Base-by-base conservation (phyloP, 1,139 yeast species). In the Debaryomyces udenii region DNA sequence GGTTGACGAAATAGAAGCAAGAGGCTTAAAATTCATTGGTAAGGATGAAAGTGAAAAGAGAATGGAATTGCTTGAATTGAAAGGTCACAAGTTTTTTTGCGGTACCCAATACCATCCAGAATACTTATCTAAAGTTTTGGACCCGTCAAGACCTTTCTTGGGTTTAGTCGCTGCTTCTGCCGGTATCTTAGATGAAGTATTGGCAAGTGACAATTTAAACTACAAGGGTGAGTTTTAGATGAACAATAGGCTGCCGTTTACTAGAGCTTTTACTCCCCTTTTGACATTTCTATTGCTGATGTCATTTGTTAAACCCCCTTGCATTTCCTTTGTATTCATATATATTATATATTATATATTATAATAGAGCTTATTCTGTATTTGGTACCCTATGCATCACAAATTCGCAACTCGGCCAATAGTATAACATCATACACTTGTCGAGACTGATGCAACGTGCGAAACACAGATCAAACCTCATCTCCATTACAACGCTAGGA, bases 41-140 rank as follows among this genome's bases (percentile, higher is more conserved):
- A 88, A 84, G 66, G 99, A 93, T 66, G 97, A 91, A 61, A 66
- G 81, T 38, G 89, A 85, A 50, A 79, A 81, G 57, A 85, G 99
- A 73, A 93, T 94, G 96, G 99, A 93, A 70, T 83, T 90, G 46
- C 76, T 89, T 46, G 99, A 93, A 68, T 73, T 90, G 55, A 65
- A 70, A 50, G 76, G 69, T 51, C 98, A 91, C 65, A 95, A 94
- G 59, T 93, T 84, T 72, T 91, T 71, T 61, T 95, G 90, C 56
- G 99, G 94, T 52, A 88, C 97, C 32, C 99, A 93, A 73, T 93
- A 91, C 71, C 99, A 93, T 63, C 99, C 99, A 34, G 99, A 93
- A 70, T 93, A 93, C 66, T 78, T 91, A 53, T 89, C 98, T 35
- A 89, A 94, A 68, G 99, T 94, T 27, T 79, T 93, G 64, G 96